A percentile compares a stretch with the other conserved stretches of the same genome.
Conservation (phyloP, 2,329 filamentous ascomycete species). For the Pyrenophora graminea region DNA sequence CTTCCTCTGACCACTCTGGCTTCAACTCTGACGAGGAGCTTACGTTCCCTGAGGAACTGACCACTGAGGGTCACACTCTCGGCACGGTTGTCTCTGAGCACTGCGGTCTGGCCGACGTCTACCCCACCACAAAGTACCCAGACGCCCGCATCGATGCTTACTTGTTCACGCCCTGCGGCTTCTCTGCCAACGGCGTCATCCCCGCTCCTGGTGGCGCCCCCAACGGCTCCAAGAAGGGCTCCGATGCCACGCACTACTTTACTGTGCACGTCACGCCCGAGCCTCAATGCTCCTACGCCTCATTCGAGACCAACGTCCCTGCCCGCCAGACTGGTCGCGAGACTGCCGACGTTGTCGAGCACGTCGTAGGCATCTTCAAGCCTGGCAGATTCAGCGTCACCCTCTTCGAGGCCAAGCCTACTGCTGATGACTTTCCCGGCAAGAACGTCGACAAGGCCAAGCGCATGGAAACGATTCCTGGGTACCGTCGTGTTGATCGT, state of each 20-base stretch:
- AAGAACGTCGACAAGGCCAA: constrained; percentile 47
- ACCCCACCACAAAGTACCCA: constrained; percentile 83
- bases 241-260: constrained; percentile 74
- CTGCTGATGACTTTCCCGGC: constrained; percentile 47
- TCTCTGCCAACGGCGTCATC: constrained; percentile 94
- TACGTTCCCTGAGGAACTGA: constrained; percentile 71
- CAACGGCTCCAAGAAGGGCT: constrained; percentile 48
- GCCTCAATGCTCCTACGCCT: constrained; percentile 95
- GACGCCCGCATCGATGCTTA: constrained; percentile 95
- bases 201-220: constrained; percentile 67
- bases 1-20: constrained; percentile 64
- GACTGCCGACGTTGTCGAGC: constrained; percentile 87
- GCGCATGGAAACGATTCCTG: constrained; percentile 76
- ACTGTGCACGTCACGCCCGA: constrained; percentile 98
- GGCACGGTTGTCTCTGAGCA: constrained; percentile 89
- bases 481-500: constrained; percentile 87
- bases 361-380: constrained; percentile 94
- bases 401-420: constrained; percentile 84
- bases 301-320: constrained; percentile 97
- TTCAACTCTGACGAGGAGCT: constrained; percentile 61
- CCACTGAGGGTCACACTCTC: constrained; percentile 90
- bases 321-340: constrained; percentile 84
- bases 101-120: constrained; percentile 87
- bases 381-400: constrained; percentile 98
- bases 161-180: constrained; percentile 94